Conservation (phyloP, 2,329 filamentous ascomycete genomes). For the Cordyceps pruinosa region DNA sequence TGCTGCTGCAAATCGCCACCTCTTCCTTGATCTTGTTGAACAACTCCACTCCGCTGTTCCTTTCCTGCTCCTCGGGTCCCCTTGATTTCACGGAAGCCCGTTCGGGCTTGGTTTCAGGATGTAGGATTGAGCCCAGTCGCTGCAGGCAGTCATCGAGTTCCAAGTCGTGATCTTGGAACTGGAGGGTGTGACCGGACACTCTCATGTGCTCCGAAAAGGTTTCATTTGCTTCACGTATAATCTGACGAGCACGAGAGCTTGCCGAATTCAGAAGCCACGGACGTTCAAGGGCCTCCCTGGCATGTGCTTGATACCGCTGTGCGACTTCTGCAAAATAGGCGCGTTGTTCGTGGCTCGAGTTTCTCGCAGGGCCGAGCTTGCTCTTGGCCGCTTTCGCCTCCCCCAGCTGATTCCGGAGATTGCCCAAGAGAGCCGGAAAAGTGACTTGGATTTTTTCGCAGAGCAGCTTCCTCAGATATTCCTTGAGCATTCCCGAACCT, state of each 20-base stretch:
- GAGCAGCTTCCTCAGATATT: constrained; percentile 24
- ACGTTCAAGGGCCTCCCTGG: constrained; percentile 16
- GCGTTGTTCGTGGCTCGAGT: constrained; percentile 17
- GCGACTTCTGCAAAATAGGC: constrained; percentile 21
- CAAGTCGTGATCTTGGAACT: not conserved
- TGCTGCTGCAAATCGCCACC: constrained; percentile 22
- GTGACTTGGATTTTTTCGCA: constrained; percentile 28
- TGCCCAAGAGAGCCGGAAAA: constrained; percentile 24
- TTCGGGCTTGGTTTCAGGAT: not conserved
- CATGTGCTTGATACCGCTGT: constrained; percentile 19
- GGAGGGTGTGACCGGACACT: constrained; percentile 16
- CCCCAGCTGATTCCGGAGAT: constrained; percentile 18
- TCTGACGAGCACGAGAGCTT: constrained; percentile 21
- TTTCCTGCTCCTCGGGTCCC: not conserved
- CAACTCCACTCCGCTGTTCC: not conserved
- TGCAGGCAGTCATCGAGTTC: not conserved
- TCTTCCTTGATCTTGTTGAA: constrained; percentile 13
- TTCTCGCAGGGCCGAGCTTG: constrained; percentile 22
- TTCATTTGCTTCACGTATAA: constrained; percentile 17
- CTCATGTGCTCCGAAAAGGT: constrained; percentile 24
- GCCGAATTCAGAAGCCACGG: constrained; percentile 19
- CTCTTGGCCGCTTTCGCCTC: constrained; percentile 12
- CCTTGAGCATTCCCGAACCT: constrained; percentile 24
- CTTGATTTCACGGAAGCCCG: not conserved
- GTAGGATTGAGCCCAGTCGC: not conserved